These are phyloP conservation scores for Sporothrix pallida DNA, from an alignment of 2,329 filamentous ascomycete species.

Conservation along the genomic window DNA sequence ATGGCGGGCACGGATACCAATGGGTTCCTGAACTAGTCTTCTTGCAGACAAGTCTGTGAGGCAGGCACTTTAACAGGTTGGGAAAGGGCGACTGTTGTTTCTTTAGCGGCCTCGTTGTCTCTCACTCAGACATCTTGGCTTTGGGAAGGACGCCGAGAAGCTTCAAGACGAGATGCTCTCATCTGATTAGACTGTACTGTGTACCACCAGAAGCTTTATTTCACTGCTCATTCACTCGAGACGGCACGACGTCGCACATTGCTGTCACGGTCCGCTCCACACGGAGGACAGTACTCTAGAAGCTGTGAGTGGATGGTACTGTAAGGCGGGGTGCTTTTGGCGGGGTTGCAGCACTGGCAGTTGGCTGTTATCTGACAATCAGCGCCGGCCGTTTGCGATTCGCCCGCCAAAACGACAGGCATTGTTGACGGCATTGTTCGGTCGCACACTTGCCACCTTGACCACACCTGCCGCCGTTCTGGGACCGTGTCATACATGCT, in stretches of 20 bases:
- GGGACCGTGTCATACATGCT: not conserved
- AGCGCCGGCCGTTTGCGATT: not conserved
- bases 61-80: constrained; percentile 12
- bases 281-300: not conserved
- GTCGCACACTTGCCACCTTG: too few species aligned
- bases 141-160: not conserved
- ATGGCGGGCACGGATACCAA: constrained; percentile 23
- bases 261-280: not conserved
- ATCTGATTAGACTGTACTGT: too few species aligned
- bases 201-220: too few species aligned
- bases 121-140: constrained; percentile 21
- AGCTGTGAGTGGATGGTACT: not conserved
- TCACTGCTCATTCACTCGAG: too few species aligned
- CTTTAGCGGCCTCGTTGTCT: constrained; percentile 2
- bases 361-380: not conserved
- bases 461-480: not conserved
- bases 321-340: constrained; percentile 17
- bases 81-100: constrained; percentile 19
- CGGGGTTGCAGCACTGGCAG: not conserved
- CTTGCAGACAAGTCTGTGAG: constrained; percentile 36
- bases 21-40: constrained; percentile 40
- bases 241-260: not conserved
- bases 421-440: not conserved
- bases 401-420: not conserved
- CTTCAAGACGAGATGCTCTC: too few species aligned